Evolutionary conservation across 495 filamentous ascomycete genomes (phyloP), one percentile per base, ranked within the genome.

Genomic region (Tetracladium marchalianum): DNA sequence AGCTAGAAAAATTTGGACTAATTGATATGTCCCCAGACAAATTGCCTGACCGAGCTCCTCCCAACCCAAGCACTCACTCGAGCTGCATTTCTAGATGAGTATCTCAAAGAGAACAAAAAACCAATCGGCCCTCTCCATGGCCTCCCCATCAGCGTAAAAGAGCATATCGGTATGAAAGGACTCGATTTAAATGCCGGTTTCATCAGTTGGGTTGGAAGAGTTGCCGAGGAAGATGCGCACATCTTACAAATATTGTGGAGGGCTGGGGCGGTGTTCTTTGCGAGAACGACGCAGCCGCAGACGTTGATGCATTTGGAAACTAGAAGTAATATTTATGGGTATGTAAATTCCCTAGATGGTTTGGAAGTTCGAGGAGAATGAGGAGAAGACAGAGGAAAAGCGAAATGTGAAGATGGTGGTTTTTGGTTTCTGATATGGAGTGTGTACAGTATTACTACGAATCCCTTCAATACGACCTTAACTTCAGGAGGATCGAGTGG

Each of bases 131-230:
- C 80, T 3, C 62, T 87, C 0, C 82, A 87, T 47, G 82, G 82
- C 13, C 48, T 87, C 7, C 82, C 82, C 0, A 76, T 85, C 18
- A 78, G 73, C 17, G 68, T 84, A 9, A 87, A 87, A 59, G 82
- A 85, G 56, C 68, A 77, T 44, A 68, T 83, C 43, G 67, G 67
- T 22, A 71, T 87, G 19, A 66, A 77, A 52, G 78, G 70, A 3
- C 60, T 76, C 7, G 67, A 67, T 42, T 31, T 62, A 4, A 73
- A 76, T 52, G 69, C 61, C 0, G 71, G 67, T 10, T 78, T 66
- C 50, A 60, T 72, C 2, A 31, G 56, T 6, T 76, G 68, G 68
- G 63, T 70, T 13, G 69, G 65, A 24, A 54, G 48, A 10, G 53
- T 63, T 0, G 58, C 61, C 0, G 42, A 59, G 0, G 58, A 68